A percentile compares a stretch with the other conserved stretches of the same genome.
Evolutionary conservation across 345 rosid species (phyloP).

Genomic region (Sisymbrium irio): DNA sequence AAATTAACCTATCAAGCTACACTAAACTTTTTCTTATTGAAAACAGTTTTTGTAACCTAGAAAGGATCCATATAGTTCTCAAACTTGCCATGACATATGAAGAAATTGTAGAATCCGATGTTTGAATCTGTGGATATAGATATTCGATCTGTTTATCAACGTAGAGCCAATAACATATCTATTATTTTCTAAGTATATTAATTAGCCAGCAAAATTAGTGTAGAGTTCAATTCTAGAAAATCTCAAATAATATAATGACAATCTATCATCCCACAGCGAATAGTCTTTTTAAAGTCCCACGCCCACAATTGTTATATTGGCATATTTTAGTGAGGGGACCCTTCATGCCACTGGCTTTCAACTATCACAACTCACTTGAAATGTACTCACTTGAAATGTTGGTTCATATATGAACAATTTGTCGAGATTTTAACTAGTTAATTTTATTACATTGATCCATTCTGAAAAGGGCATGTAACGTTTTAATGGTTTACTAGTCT

Average conservation of each 20-base stretch:
- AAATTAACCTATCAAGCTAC: too few relatives aligned
- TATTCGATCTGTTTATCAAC: too few relatives aligned
- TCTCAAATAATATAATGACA: neutral
- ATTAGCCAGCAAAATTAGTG: neutral
- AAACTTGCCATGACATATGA: too few relatives aligned
- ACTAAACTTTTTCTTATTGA: too few relatives aligned
- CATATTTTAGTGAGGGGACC: conserved; percentile 26
- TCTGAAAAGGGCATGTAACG: neutral
- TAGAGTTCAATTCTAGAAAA: neutral
- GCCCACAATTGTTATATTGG: conserved; percentile 15
- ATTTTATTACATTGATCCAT: neutral
- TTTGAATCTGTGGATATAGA: too few relatives aligned
- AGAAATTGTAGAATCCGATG: too few relatives aligned
- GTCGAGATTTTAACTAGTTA: neutral
- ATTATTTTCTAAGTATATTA: too few relatives aligned
- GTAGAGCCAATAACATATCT: neutral
- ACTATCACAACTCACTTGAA: neutral
- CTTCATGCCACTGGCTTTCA: conserved; percentile 23
- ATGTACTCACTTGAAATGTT: neutral
- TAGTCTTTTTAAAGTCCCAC: conserved; percentile 21
- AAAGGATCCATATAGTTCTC: too few relatives aligned
- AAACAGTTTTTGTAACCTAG: too few relatives aligned
- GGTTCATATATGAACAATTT: neutral
- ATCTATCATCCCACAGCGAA: neutral
- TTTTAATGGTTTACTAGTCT: neutral